Evolutionary conservation across 495 filamentous ascomycete genomes (phyloP), one percentile per base, ranked within the genome.

Genomic region (Geopyxis carbonaria): DNA sequence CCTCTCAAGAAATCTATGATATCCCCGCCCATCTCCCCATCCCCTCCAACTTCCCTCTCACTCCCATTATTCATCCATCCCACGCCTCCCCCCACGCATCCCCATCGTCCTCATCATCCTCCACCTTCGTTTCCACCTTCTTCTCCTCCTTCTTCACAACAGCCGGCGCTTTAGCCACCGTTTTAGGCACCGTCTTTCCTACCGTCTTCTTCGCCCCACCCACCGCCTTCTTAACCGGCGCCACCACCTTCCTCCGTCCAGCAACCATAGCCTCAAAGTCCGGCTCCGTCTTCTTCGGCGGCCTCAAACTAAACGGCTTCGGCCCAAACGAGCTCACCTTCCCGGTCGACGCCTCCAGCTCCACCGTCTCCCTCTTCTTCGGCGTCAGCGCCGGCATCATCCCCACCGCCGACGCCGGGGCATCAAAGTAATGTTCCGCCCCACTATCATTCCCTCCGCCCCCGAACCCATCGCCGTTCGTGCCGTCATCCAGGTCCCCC

Each of bases 221-320:
- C 8, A 55, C 22, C 22, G 56, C 40, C 18, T 59, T 60, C 35
- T 57, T 68, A 1, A 24, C 21, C 28, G 48, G 47, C 38, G 44
- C 48, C 10, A 55, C 24, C 24, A 53, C 40, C 19, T 57, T 59
- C 37, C 55, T 67, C 58, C 92, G 84, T 11, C 82, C 83, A 7
- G 80, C 81, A 30, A 93, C 58, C 84, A 86, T 92, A 4, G 81
- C 83, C 14, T 84, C 86, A 59, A 94, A 94, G 56, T 94, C 86
- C 1, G 84, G 84, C 51, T 94, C 84, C 2, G 75, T 76, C 22
- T 76, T 74, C 50, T 91, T 82, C 44, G 85, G 7, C 25, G 7
- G 7, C 27, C 23, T 41, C 8, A 41, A n/a, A 13, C 3, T 80
- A 45, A 76, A 91, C 0, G 73, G 67, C 9, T 62, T 65, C 2